Base-by-base conservation (phyloP, 768 basidiomycete genomes). In the Pisolithus sp. region DNA sequence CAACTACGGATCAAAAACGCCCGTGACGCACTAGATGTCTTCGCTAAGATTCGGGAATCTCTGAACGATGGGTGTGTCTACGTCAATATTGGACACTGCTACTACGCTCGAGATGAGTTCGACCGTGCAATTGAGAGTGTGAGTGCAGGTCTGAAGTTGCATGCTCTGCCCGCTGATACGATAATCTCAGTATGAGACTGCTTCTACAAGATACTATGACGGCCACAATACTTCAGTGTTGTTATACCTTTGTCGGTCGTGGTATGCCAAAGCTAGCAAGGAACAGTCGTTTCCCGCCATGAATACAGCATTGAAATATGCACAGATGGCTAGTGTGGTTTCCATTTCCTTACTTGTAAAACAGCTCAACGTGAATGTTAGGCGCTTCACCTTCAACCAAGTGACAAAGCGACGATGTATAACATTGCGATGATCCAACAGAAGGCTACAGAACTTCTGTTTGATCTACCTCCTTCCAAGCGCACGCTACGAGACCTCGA, bases 351-450 rank as follows among this genome's bases (percentile, higher is more conserved):
- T 17, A 26, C n/a, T 26, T 7, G 17, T n/a, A 28, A n/a, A 26
- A 45, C 13, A 45, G 24, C 5, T 17, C 17, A 28, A 17, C 7
- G 15, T 13, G 23, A 15, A 30, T 45, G 23, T 1, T 56, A 97
- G 94, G 93, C 94, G 1, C 73, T 88, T 15, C 86, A 90, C 56
- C 69, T 93, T 6, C 83, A 87, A 57, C 93, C 93, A 0, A 79
- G 76, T 50, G 96, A 99, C 72, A 93, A 94, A 63, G 89, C 92
- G 3, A 83, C 87, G 47, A 54, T 92, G 40, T 98, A 94, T 71
- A 98, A 99, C 67, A 90, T 97, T 60, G 94, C 95, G 50, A 94
- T 99, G 88, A 93, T 98, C 31, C 86, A 94, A 67, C 96, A 99
- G 66, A 97, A 97, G 68, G 85, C 89, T 0, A 89, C 92, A 0